Base-by-base conservation (phyloP, 129 eudicot genomes). In the Pulicaria dysenterica region DNA sequence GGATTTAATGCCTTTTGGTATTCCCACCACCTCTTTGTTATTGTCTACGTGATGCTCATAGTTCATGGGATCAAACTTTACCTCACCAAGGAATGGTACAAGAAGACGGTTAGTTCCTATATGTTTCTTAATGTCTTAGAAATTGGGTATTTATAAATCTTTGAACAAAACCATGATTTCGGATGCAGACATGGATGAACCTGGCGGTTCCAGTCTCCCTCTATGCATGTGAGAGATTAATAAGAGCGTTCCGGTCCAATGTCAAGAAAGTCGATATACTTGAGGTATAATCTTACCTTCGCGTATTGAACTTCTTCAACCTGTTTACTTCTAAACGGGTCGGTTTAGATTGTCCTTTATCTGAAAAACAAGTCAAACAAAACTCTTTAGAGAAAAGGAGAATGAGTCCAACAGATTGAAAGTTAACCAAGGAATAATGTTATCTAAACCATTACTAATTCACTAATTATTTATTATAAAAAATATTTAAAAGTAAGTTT, bases 1-100 rank as follows among this genome's bases (percentile, higher is more conserved):
- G 96, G 96, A n/a, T 90, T 84, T 72, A 90, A 90, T 58, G 87
- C 94, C 74, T 90, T 90, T 50, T 90, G 96, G 96, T 90, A 90
- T 49, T 84, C 96, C 42, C 96, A 90, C 67, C 96, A 90, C 58
- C 82, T 90, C 17, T 85, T 90, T 69, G 73, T 90, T 74, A 81
- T 87, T 6, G 96, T 87, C 15, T 90, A 90, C 54, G 15, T 69
- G 34, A 57, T 79, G 60, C 93, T 87, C 72, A 79, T 90, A 45
- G 73, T 83, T 59, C 94, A 90, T 34, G 88, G 88, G 0, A 55
- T 78, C 85, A 86, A 86, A 80, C 94, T 90, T 14, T 87, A 80
- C 73, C 77, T 90, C 70, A 81, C 85, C 70, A 71, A 79, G 13
- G 80, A 87, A 1, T 79, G 85, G 83, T 81, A 73, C 81, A 70